phyloP scores from a whole-genome alignment of 257 asterid species.

The Solanum pennellii region DNA sequence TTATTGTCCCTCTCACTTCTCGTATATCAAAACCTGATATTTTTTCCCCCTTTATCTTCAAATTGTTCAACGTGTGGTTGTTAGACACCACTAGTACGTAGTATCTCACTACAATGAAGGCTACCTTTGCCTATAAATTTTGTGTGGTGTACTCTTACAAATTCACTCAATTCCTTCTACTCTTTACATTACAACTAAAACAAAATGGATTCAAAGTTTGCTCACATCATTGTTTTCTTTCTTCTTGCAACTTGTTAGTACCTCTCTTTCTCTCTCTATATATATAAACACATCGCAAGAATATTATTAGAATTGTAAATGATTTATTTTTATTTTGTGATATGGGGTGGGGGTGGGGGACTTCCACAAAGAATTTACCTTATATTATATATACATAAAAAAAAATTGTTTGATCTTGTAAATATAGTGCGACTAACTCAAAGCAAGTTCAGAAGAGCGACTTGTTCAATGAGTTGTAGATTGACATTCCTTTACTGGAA shows the following conservation, averaged over 20 bases:
- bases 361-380: not conserved
- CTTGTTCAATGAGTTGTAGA: not conserved
- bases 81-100: not conserved
- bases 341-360: not conserved
- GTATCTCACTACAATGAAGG: not conserved
- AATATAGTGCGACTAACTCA: not conserved
- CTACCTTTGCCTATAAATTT: not conserved
- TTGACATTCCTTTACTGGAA: too few relatives aligned
- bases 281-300: not conserved
- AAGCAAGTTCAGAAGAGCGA: too few relatives aligned
- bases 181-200: not conserved
- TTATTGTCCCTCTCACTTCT: not conserved
- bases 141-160: not conserved
- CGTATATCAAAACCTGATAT: too few relatives aligned
- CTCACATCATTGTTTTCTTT: not conserved
- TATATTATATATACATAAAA: not conserved
- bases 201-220: not conserved
- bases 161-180: not conserved
- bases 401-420: not conserved
- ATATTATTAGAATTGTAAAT: not conserved
- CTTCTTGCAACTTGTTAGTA: not conserved
- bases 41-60: too few relatives aligned
- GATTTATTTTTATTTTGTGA: not conserved
- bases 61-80: too few relatives aligned
- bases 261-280: not conserved